Evolutionary conservation across 1,139 yeast species (phyloP).

Genomic region (Hyphopichia buzzinii): DNA sequence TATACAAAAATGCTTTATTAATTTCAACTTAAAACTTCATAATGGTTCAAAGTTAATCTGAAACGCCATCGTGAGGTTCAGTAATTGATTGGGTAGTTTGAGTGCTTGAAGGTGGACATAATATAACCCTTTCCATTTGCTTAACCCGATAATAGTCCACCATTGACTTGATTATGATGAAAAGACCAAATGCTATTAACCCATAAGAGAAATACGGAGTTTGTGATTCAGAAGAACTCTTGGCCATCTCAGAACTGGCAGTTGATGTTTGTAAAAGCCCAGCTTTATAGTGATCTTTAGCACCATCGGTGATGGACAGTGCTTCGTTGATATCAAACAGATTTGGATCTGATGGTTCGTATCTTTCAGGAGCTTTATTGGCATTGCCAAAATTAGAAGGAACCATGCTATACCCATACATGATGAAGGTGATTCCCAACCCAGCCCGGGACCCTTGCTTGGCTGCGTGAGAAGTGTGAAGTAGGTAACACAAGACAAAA

Average conservation of each 20-base stretch:
- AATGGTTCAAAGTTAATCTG: neutral
- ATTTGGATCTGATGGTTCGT: slow-evolving; percentile 58
- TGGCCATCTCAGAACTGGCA: slow-evolving; percentile 2
- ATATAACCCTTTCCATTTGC: slow-evolving; percentile 65
- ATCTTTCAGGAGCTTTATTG: slow-evolving; percentile 34
- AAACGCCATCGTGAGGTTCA: neutral
- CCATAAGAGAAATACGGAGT: slow-evolving; percentile 55
- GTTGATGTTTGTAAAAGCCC: slow-evolving; percentile 15
- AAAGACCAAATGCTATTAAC: slow-evolving; percentile 65
- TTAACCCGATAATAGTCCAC: slow-evolving; percentile 75
- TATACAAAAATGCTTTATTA: neutral
- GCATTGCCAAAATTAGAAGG: slow-evolving; percentile 56
- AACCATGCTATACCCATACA: slow-evolving; percentile 70
- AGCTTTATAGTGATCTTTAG: slow-evolving; percentile 48
- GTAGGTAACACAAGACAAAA: slow-evolving; percentile 79
- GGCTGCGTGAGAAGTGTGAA: slow-evolving; percentile 97
- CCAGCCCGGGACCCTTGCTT: slow-evolving; percentile 96
- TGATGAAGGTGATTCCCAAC: slow-evolving; percentile 77
- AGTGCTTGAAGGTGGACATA: slow-evolving; percentile 37
- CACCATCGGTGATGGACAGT: slow-evolving; percentile 29
- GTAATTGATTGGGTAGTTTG: slow-evolving; percentile 5
- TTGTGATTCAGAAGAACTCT: slow-evolving; percentile 9
- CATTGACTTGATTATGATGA: slow-evolving; percentile 63
- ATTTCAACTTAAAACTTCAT: neutral
- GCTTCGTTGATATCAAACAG: slow-evolving; percentile 46